Percentiles rank a stretch among this genome's conserved stretches.
These are phyloP conservation scores for Capsicum rhomboideum DNA, from an alignment of 257 asterid genomes.

Conservation along the genomic window DNA sequence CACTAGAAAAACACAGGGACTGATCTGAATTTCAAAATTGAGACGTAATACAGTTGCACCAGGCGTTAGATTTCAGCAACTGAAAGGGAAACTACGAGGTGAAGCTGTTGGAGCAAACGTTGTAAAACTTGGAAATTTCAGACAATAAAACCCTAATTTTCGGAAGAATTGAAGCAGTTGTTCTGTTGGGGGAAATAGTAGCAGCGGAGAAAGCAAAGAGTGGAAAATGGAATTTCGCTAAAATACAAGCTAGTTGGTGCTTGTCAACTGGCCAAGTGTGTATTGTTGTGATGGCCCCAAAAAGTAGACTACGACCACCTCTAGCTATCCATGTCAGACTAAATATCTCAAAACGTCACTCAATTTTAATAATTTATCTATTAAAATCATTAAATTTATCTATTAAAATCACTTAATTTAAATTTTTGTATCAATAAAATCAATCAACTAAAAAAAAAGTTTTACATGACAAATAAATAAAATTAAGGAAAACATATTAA, in stretches of 20 bases:
- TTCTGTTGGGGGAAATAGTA: not conserved
- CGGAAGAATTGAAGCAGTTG: not conserved
- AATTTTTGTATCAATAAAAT: no score
- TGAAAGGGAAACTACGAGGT: not conserved
- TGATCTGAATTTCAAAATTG: constrained; percentile 10
- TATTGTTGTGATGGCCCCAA: not conserved
- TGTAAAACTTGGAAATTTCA: not conserved
- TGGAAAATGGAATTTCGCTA: not conserved
- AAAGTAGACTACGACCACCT: not conserved
- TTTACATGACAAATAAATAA: no score
- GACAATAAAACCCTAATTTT: not conserved
- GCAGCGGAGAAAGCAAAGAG: constrained; percentile 9
- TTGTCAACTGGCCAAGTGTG: not conserved
- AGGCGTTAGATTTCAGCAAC: constrained; percentile 2
- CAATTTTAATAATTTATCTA: no score
- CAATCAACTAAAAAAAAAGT: no score
- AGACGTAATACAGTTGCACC: constrained; percentile 5
- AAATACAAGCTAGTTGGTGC: not conserved
- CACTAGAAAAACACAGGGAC: not conserved
- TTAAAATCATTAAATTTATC: no score
- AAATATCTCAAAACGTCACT: no score
- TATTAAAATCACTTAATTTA: no score
- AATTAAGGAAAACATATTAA: no score
- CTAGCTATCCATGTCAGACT: not conserved
- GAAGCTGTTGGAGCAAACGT: not conserved